Percentiles rank a stretch among this genome's conserved stretches.
phyloP scores from a whole-genome alignment of 2,329 filamentous ascomycete genomes.

The Apiospora sp. region DNA sequence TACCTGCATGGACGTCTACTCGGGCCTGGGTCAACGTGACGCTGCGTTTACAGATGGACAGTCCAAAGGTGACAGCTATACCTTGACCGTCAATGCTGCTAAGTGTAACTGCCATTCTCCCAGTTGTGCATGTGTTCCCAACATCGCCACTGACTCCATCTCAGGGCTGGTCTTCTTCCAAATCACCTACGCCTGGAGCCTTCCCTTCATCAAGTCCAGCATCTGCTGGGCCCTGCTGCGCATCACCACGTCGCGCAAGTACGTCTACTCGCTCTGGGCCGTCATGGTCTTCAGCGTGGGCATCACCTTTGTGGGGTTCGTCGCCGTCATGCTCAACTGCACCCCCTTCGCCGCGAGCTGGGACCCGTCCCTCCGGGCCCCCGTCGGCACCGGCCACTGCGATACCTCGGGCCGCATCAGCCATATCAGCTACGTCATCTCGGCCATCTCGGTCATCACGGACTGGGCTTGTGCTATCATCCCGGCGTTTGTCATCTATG shows the following conservation, averaged over 20 bases:
- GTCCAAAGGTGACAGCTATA: not conserved
- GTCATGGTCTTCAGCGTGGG: conserved; percentile 30
- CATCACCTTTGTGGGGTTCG: conserved; percentile 26
- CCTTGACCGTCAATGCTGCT: not conserved
- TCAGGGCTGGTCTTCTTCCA: conserved; percentile 31
- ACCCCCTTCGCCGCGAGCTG: conserved; percentile 31
- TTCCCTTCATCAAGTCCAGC: conserved; percentile 33
- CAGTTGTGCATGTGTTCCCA: not conserved
- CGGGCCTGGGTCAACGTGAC: conserved; percentile 27
- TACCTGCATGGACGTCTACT: conserved; percentile 25
- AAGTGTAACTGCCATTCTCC: not conserved
- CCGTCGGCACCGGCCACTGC: conserved; percentile 22
- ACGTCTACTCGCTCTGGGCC: conserved; percentile 31
- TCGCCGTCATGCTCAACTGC: conserved; percentile 28
- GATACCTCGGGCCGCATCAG: not conserved
- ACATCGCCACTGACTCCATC: no score
- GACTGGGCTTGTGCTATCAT: conserved; percentile 1
- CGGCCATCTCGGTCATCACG: conserved; percentile 30
- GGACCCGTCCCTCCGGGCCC: conserved; percentile 16
- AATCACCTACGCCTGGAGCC: conserved; percentile 27
- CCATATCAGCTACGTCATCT: conserved; percentile 25
- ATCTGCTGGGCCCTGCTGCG: conserved; percentile 34
- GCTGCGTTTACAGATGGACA: not conserved
- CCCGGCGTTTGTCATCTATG: not conserved
- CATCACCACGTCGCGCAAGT: conserved; percentile 30